Base-by-base conservation (phyloP, 176 grass and related monocot genomes). In the Pharus latifolius region DNA sequence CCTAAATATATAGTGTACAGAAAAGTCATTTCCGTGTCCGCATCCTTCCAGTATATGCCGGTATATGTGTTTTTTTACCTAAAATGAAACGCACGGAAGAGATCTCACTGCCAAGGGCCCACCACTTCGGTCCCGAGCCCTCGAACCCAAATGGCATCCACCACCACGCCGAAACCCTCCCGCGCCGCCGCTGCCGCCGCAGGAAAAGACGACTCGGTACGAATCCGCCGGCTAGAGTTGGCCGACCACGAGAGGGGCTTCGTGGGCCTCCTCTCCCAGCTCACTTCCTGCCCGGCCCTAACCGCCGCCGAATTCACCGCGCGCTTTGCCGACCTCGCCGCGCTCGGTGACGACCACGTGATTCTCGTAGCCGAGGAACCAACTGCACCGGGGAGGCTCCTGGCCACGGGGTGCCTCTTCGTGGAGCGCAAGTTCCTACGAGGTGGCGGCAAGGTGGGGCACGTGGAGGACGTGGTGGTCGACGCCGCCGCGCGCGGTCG, bases 401-500 rank as follows among this genome's bases (percentile, higher is more conserved):
- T 98, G 23, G 82, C 94, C 45, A 98, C 89, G 3, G 87, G 94
- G 55, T 83, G 80, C 58, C 62, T 90, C 72, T 98, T 98, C 75
- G 69, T 98, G 18, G 94, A 98, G 84, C 84, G 82, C 54, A 93
- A 98, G 83, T 90, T 92, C 78, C 71, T 90, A 19, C 83, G 81
- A 11, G 81, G 83, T 60, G 78, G 83, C 18, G 79, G 94, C 30
- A 90, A 86, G 61, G 87, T 93, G 26, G 87, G 86, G 55, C 94
- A 90, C 75, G 80, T 98, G 42, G 94, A 98, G 75, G 94, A 98
- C 66, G 78, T 92, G 16, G 94, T 91, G 54, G 84, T 98, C 10
- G 84, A 93, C 54, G 71, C 84, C 44, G 49, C 62, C 16, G 78
- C 78, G 10, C 89, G 87, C 46, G 83, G 84, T 25, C 73, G 66